phyloP scores from a whole-genome alignment of 208 protist genomes.

The Willaertia magna region DNA sequence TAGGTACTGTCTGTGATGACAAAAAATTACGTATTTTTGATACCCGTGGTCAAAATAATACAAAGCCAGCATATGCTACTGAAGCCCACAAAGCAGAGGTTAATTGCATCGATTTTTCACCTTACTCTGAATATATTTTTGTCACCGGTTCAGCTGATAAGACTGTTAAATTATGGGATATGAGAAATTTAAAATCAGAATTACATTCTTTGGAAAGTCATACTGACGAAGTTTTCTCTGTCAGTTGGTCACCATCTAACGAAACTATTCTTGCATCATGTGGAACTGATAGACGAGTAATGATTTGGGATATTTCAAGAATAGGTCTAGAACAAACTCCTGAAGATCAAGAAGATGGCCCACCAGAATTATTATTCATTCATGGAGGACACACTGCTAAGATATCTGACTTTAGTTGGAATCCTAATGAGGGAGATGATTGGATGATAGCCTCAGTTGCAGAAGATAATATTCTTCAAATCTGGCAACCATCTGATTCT shows the following conservation, averaged over 20 bases:
- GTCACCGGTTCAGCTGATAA: constrained; percentile 55
- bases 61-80: constrained; percentile 10
- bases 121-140: constrained; percentile 60
- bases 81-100: constrained; percentile 49
- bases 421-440: constrained; percentile 51
- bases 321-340: constrained; percentile 63
- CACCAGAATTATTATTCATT: constrained; percentile 67
- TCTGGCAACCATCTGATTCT: constrained; percentile 65
- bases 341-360: constrained; percentile 71
- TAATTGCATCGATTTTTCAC: constrained; percentile 72
- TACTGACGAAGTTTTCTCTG: constrained; percentile 40
- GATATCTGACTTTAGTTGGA: constrained; percentile 80
- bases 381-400: constrained; percentile 86
- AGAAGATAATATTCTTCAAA: constrained; percentile 88
- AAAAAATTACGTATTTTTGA: constrained; percentile 70
- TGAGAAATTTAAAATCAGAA: constrained; percentile 51
- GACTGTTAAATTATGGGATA: constrained; percentile 67
- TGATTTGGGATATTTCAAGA: constrained; percentile 62
- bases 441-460: constrained; percentile 79
- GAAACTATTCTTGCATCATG: constrained; percentile 57
- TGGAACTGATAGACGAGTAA: constrained; percentile 43
- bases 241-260: constrained; percentile 47
- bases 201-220: constrained; percentile 59
- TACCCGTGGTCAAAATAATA: constrained; percentile 32
- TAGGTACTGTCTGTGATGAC: constrained; percentile 84